A percentile compares a stretch with the other conserved stretches of the same genome.
phyloP scores from a whole-genome alignment of 208 protist species.

The Leishmania guyanensis region DNA sequence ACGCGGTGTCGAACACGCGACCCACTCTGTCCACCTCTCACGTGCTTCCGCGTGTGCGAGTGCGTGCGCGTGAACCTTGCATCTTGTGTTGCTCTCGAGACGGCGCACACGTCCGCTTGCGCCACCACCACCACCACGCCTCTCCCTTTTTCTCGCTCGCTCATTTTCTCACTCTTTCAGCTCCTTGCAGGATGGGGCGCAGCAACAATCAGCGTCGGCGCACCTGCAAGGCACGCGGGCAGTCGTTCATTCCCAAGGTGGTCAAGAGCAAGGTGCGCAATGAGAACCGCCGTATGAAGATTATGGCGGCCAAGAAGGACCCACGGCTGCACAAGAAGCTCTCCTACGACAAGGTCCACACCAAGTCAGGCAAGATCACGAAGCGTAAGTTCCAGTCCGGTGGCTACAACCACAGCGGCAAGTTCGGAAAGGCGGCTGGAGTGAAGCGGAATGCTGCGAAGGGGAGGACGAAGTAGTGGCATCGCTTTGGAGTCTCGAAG shows the following conservation, averaged over 20 bases:
- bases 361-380: slow-evolving; percentile 59
- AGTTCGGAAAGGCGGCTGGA: slow-evolving; percentile 70
- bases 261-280: slow-evolving; percentile 87
- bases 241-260: slow-evolving; percentile 72
- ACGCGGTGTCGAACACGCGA: background rate
- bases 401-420: slow-evolving; percentile 82
- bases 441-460: slow-evolving; percentile 61
- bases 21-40: background rate
- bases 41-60: background rate
- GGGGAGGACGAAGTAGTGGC: slow-evolving; percentile 31
- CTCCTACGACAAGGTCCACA: slow-evolving; percentile 70
- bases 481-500: background rate
- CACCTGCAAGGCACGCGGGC: slow-evolving; percentile 56
- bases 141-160: background rate
- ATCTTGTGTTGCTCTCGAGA: background rate
- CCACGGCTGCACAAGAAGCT: slow-evolving; percentile 55
- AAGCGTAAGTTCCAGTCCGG: slow-evolving; percentile 76
- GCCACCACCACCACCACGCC: background rate
- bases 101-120: background rate
- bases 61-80: background rate
- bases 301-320: slow-evolving; percentile 48
- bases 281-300: slow-evolving; percentile 59
- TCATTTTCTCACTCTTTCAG: background rate
- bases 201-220: slow-evolving; percentile 88
- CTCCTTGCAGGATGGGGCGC: slow-evolving; percentile 56